These are phyloP conservation scores for Lojkania enalia DNA, from an alignment of 2,329 filamentous ascomycete genomes.

Conservation along the genomic window DNA sequence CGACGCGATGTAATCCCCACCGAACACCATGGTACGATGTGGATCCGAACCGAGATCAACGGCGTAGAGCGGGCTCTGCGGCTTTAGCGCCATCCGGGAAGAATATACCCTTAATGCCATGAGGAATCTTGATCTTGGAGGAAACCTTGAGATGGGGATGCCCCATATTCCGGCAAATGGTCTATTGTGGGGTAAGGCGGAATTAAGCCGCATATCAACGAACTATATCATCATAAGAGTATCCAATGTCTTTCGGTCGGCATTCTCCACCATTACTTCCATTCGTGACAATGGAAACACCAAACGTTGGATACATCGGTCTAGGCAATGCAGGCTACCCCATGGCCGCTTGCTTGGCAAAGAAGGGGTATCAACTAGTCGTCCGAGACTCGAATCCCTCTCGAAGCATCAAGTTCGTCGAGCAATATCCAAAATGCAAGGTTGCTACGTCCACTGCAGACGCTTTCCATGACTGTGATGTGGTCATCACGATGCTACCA, in stretches of 20 bases:
- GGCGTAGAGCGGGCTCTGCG: too few species aligned
- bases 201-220: slow-evolving; percentile 14
- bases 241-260: background rate
- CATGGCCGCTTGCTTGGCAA: slow-evolving; percentile 24
- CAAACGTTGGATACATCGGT: slow-evolving; percentile 22
- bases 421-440: slow-evolving; percentile 21
- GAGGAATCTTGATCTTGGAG: too few species aligned
- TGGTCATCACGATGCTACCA: slow-evolving; percentile 27
- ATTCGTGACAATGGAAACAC: slow-evolving; percentile 13
- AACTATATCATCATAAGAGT: background rate
- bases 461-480: slow-evolving; percentile 21
- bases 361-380: slow-evolving; percentile 20
- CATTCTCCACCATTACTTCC: background rate
- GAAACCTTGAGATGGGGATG: slow-evolving; percentile 1
- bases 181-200: slow-evolving; percentile 24
- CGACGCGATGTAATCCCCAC: too few species aligned
- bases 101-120: too few species aligned
- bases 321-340: slow-evolving; percentile 25
- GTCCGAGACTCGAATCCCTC: slow-evolving; percentile 24
- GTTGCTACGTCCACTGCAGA: slow-evolving; percentile 17
- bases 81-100: too few species aligned
- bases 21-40: too few species aligned
- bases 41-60: too few species aligned
- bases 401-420: slow-evolving; percentile 21
- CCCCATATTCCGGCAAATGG: slow-evolving; percentile 15